A percentile compares a stretch with the other conserved stretches of the same genome.
phyloP scores from a whole-genome alignment of 2,329 filamentous ascomycete species.

The Pyrenochaeta sp. region DNA sequence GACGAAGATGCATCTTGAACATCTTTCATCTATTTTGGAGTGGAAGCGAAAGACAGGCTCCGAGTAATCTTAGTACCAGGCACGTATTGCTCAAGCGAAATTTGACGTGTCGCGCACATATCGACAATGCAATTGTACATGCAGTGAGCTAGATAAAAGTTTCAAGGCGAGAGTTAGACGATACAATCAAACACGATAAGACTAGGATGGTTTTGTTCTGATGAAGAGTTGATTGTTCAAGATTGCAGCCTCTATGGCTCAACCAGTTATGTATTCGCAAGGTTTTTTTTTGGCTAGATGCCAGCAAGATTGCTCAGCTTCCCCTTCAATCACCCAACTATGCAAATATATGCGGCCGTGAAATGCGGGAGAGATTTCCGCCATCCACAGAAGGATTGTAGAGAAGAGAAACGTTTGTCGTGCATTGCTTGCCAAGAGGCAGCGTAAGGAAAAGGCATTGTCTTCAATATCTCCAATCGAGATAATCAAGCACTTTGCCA shows the following conservation, averaged over 20 bases:
- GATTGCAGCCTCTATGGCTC: constrained; percentile 18
- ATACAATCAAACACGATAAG: no score
- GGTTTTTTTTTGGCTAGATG: constrained; percentile 15
- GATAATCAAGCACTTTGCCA: constrained; percentile 13
- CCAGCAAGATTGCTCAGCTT: constrained; percentile 15
- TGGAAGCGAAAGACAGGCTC: neutral
- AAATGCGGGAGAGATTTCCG: neutral
- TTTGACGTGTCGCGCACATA: constrained; percentile 3
- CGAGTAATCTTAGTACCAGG: neutral
- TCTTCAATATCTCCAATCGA: constrained; percentile 9
- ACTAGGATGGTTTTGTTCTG: neutral
- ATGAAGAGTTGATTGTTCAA: constrained; percentile 16
- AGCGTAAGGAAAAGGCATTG: constrained; percentile 8
- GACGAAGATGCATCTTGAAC: constrained; percentile 1
- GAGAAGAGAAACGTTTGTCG: constrained; percentile 15
- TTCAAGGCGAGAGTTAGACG: neutral
- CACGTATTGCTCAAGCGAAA: constrained; percentile 6
- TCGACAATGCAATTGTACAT: neutral
- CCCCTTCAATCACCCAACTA: constrained; percentile 4
- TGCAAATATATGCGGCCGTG: constrained; percentile 2
- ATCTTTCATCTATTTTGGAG: neutral
- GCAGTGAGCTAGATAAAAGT: neutral
- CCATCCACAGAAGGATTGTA: constrained; percentile 18
- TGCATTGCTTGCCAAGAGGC: constrained; percentile 1
- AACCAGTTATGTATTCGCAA: constrained; percentile 21